Base-by-base conservation (phyloP, 1,139 yeast species). In the Tardiomyces depauwii region DNA sequence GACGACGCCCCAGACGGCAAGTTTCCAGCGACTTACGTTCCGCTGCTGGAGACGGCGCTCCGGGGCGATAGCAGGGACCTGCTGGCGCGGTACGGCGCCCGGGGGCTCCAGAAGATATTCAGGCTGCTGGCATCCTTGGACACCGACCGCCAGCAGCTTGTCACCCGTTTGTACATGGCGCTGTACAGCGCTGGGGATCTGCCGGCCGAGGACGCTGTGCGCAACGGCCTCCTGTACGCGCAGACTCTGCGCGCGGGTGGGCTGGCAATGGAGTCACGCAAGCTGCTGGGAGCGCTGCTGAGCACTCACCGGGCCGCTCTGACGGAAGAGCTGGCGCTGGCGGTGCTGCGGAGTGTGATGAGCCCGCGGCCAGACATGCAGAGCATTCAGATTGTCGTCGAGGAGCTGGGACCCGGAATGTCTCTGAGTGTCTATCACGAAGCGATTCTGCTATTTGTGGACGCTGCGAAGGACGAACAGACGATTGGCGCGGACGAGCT, bases 141-240 rank as follows among this genome's bases (percentile, higher is more conserved):
- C 4, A 21, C 7, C 7, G 25, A 21, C 25, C 25, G 25, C 25
- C 25, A 21, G 25, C 25, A 47, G 10, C 47, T 55, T 12, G 50
- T 54, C 2, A 54, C 60, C 1, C 48, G 46, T 43, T 49, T 58
- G 14, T 59, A 55, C 42, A 42, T 57, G 39, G 45, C 45, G 16
- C 41, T 59, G 9, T 48, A 48, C 41, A 45, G 49, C 16, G 45
- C 49, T 21, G 40, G 51, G 6, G 38, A 42, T 14, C 23, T 54
- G 2, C 13, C 43, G 9, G 18, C 38, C 0, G 36, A 25, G 9
- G 51, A 48, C 11, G 49, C 47, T 14, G 45, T 55, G 5, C 41
- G 44, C 23, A 57, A 59, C 40, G 60, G 59, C 3, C 28, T 48
- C 33, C 42, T 49, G 12, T 59, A 50, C 47, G 50, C 49, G 41